Conservation (phyloP, 169 alveolate species). For the Eimeria sp. region DNA sequence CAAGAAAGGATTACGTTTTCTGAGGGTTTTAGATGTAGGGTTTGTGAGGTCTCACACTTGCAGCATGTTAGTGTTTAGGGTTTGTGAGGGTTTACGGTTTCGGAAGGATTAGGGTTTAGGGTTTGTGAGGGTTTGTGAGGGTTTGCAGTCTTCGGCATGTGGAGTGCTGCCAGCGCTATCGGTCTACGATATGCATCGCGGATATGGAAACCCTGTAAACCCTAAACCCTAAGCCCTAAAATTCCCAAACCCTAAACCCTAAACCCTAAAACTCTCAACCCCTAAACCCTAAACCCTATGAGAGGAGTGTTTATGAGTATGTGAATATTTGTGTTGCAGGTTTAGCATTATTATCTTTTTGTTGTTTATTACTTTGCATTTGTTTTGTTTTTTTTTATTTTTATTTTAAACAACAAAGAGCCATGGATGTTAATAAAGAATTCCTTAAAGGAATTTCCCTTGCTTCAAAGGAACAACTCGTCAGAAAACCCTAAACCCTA, state of each 20-base stretch:
- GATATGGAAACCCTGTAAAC: constrained; percentile 30
- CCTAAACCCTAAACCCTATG: constrained; percentile 41
- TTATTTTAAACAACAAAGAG: constrained; percentile 12
- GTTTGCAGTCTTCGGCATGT: constrained; percentile 24
- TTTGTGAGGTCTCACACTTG: background rate
- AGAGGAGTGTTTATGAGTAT: background rate
- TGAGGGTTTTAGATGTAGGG: background rate
- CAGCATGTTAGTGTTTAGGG: background rate
- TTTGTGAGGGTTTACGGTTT: background rate
- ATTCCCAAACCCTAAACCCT: background rate
- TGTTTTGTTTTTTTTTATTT: background rate
- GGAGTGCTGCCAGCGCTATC: constrained; percentile 36
- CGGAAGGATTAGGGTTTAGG: background rate
- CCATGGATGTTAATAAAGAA: background rate
- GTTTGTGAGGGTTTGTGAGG: background rate
- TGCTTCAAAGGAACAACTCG: constrained; percentile 4
- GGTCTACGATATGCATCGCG: constrained; percentile 27
- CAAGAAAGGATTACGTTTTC: background rate
- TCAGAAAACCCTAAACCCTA: background rate
- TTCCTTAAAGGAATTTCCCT: constrained; percentile 11
- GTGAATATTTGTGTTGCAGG: background rate
- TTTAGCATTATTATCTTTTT: background rate
- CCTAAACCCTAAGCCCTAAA: constrained; percentile 34
- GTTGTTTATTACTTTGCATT: background rate
- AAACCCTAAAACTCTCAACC: constrained; percentile 7